Evolutionary conservation across 1,139 yeast genomes (phyloP).

Genomic region (Starmera stellimalicola): DNA sequence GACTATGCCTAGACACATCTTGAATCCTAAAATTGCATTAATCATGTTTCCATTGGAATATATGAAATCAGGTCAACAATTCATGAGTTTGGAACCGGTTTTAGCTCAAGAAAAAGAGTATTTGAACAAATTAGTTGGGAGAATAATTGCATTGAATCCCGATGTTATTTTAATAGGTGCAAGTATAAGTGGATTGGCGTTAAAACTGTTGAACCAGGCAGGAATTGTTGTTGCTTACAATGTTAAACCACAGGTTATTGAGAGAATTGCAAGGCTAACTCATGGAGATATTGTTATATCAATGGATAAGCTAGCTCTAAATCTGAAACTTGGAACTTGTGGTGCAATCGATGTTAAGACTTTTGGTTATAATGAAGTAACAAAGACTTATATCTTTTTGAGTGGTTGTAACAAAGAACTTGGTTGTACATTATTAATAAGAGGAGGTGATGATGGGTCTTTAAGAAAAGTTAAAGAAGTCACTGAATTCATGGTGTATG

Average conservation of each 20-base stretch:
- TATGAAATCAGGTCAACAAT: constrained; percentile 57
- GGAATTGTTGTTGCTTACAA: constrained; percentile 73
- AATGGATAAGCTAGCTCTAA: constrained; percentile 50
- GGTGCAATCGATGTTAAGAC: constrained; percentile 61
- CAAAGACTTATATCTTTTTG: constrained; percentile 68
- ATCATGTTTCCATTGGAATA: constrained; percentile 89
- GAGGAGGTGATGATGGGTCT: constrained; percentile 62
- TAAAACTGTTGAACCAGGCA: constrained; percentile 59
- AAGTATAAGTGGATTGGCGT: constrained; percentile 76
- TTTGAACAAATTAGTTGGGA: constrained; percentile 67
- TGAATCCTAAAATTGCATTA: constrained; percentile 67
- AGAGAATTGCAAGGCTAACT: constrained; percentile 70
- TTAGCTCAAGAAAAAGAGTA: constrained; percentile 86
- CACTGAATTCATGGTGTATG: constrained; percentile 70
- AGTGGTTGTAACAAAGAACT: constrained; percentile 65
- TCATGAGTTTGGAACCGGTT: constrained; percentile 75
- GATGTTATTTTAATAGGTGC: constrained; percentile 75
- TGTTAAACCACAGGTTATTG: constrained; percentile 75
- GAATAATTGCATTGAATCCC: constrained; percentile 72
- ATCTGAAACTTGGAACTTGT: constrained; percentile 66
- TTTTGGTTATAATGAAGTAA: constrained; percentile 41
- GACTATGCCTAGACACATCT: constrained; percentile 57
- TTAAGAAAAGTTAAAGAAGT: constrained; percentile 67
- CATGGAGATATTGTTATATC: constrained; percentile 72
- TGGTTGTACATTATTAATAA: constrained; percentile 74